Evolutionary conservation across 2,329 filamentous ascomycete species (phyloP).

Genomic region (Trichoderma arundinaceum): DNA sequence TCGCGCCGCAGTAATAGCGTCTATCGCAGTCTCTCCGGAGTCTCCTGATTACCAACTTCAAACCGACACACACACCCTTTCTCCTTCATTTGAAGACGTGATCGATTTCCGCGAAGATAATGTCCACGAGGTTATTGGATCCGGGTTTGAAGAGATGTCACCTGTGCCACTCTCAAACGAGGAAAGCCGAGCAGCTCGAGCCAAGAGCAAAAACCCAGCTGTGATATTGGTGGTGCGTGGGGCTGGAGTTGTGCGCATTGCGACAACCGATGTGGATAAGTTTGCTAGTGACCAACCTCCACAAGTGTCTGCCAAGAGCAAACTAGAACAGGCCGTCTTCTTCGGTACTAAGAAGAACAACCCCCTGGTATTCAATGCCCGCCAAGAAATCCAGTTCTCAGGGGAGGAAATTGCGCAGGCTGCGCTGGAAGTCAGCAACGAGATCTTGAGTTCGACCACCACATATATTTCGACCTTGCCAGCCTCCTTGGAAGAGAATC

Average conservation of each 20-base stretch:
- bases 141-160: conserved; percentile 65
- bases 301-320: conserved; percentile 79
- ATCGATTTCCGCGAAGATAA: conserved; percentile 75
- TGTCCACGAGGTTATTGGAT: conserved; percentile 67
- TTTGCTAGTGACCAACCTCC: conserved; percentile 64
- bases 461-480: conserved; percentile 74
- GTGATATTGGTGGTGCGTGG: conserved; percentile 67
- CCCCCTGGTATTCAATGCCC: conserved; percentile 81
- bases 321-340: conserved; percentile 93
- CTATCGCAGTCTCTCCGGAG: conserved; percentile 69
- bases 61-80: conserved; percentile 66
- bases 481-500: conserved; percentile 80
- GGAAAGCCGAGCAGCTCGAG: conserved; percentile 56
- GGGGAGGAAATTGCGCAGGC: conserved; percentile 75
- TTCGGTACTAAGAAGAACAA: conserved; percentile 83
- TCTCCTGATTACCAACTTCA: conserved; percentile 79
- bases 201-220: conserved; percentile 66
- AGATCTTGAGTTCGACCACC: conserved; percentile 79
- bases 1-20: conserved; percentile 76
- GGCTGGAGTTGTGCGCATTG: conserved; percentile 64
- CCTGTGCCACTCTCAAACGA: conserved; percentile 46
- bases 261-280: conserved; percentile 63
- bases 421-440: conserved; percentile 76
- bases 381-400: conserved; percentile 69
- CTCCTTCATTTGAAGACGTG: conserved; percentile 80